Evolutionary conservation across 164 flowering plant genomes (phyloP).

Genomic region (Aristolochia contorta): DNA sequence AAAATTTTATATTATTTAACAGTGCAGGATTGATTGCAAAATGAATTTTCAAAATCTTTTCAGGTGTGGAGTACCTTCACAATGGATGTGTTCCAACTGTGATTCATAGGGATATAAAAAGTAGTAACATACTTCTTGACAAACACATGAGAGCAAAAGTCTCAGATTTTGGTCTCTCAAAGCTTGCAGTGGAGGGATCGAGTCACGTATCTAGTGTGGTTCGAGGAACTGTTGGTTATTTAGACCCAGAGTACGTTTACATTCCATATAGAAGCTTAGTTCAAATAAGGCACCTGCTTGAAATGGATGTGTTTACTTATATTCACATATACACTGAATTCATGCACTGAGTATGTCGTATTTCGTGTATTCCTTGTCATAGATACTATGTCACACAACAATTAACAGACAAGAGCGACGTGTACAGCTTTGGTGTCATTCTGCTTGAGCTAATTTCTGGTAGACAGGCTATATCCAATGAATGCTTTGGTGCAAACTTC

Average conservation of each 20-base stretch:
- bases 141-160: constrained; percentile 95
- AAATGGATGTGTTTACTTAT: neutral
- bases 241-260: constrained; percentile 85
- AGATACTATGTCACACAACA: constrained; percentile 97
- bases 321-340: too few species aligned
- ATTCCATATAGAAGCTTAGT: neutral
- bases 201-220: constrained; percentile 93
- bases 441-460: constrained; percentile 95
- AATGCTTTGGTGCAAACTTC: constrained; percentile 75
- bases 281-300: neutral
- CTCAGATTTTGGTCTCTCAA: constrained; percentile 98
- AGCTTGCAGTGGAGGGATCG: constrained; percentile 86
- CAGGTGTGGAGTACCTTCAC: constrained; percentile 96
- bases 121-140: constrained; percentile 95
- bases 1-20: too few species aligned
- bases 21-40: neutral
- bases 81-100: constrained; percentile 89
- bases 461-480: constrained; percentile 88
- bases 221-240: constrained; percentile 97
- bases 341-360: too few species aligned
- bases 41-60: constrained; percentile 11
- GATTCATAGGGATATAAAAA: constrained; percentile 92
- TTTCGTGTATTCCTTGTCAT: neutral
- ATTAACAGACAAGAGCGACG: constrained; percentile 92
- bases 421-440: constrained; percentile 96